A percentile compares a stretch with the other conserved stretches of the same genome.
Conservation (phyloP, 2,329 filamentous ascomycete genomes). For the Chaetomium globosum region DNA sequence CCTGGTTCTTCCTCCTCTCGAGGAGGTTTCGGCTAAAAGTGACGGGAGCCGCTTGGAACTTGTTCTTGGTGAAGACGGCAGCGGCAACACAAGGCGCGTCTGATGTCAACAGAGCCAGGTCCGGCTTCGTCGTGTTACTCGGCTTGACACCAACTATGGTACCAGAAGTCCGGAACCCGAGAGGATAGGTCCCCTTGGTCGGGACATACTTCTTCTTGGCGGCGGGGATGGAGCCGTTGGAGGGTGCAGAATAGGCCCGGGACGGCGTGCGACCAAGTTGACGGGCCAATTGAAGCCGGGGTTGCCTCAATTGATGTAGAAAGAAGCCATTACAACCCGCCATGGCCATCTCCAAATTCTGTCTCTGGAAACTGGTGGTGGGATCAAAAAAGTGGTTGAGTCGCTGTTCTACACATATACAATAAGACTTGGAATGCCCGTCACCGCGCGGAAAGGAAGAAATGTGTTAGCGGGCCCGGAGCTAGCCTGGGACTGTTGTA, state of each 20-base stretch:
- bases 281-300: conserved; percentile 32
- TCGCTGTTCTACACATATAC: too few relatives aligned
- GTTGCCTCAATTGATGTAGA: conserved; percentile 36
- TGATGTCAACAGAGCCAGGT: conserved; percentile 85
- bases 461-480: conserved; percentile 28
- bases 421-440: too few relatives aligned
- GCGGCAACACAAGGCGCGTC: conserved; percentile 83
- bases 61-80: conserved; percentile 96
- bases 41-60: conserved; percentile 95
- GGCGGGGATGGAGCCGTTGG: conserved; percentile 64
- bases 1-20: conserved; percentile 64
- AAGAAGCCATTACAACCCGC: conserved; percentile 32
- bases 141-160: conserved; percentile 93
- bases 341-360: conserved; percentile 27
- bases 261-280: conserved; percentile 30
- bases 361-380: conserved; percentile 4
- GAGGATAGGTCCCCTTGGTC: conserved; percentile 79
- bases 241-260: conserved; percentile 62
- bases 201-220: conserved; percentile 92
- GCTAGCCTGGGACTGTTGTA: conserved; percentile 12
- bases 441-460: conserved; percentile 16
- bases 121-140: conserved; percentile 85
- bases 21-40: conserved; percentile 78
- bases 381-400: conserved; percentile 7
- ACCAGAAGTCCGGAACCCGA: conserved; percentile 84